Evolutionary conservation across 768 basidiomycete species (phyloP).

Genomic region (Lactifluus hygrophoroides): DNA sequence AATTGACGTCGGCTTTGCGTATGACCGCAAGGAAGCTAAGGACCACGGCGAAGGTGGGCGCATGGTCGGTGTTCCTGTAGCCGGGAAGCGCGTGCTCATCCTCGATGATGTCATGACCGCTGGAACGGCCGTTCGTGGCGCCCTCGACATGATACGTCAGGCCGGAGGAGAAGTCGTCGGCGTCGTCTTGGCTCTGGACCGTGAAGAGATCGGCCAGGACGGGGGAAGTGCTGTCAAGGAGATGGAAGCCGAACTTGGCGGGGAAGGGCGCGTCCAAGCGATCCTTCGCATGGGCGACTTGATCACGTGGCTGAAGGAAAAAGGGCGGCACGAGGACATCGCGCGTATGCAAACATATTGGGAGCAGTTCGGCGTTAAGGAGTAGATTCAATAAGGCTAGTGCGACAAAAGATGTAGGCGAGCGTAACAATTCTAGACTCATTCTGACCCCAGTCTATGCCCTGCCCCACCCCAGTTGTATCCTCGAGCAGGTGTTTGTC

Average conservation of each 20-base stretch:
- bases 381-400: slow-evolving; percentile 11
- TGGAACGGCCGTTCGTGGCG: slow-evolving; percentile 79
- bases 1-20: slow-evolving; percentile 71
- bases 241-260: slow-evolving; percentile 62
- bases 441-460: slow-evolving; percentile 36
- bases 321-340: slow-evolving; percentile 55
- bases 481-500: slow-evolving; percentile 24
- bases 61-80: slow-evolving; percentile 80
- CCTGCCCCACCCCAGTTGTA: slow-evolving; percentile 47
- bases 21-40: slow-evolving; percentile 93
- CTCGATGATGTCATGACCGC: slow-evolving; percentile 96
- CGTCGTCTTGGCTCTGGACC: slow-evolving; percentile 78
- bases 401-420: neutral
- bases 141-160: slow-evolving; percentile 61
- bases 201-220: slow-evolving; percentile 76
- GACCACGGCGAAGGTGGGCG: slow-evolving; percentile 93
- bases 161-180: slow-evolving; percentile 81
- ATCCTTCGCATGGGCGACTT: slow-evolving; percentile 83
- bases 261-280: slow-evolving; percentile 61
- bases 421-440: neutral
- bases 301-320: slow-evolving; percentile 71
- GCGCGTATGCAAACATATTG: slow-evolving; percentile 70
- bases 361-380: slow-evolving; percentile 60
- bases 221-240: slow-evolving; percentile 74
- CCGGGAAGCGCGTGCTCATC: slow-evolving; percentile 74